These are phyloP conservation scores for Trichoderma atrobrunneum DNA, from an alignment of 2,329 filamentous ascomycete species.

Conservation along the genomic window DNA sequence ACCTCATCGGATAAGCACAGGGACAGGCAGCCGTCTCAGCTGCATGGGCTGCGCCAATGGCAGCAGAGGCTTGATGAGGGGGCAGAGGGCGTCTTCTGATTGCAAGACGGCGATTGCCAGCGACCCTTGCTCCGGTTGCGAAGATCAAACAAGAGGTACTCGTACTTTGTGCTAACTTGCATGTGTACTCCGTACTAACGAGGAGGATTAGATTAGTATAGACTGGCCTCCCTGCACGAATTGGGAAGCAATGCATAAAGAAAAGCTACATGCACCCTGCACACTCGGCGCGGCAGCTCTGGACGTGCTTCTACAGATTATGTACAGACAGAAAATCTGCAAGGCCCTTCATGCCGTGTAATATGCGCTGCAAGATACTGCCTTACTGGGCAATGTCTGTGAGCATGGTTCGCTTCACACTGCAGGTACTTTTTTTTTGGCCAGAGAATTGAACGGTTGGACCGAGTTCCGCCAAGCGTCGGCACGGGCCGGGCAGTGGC, in stretches of 20 bases:
- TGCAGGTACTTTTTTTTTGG: neutral
- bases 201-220: neutral
- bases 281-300: neutral
- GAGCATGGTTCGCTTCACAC: neutral
- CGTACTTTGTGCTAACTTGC: neutral
- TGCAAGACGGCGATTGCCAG: neutral
- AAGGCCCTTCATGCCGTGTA: neutral
- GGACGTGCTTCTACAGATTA: neutral
- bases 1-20: neutral
- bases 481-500: conserved; percentile 13
- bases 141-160: neutral
- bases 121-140: neutral
- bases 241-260: neutral
- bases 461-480: conserved; percentile 11
- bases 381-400: neutral
- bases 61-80: neutral
- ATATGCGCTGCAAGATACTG: neutral
- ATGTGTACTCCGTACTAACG: neutral
- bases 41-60: neutral
- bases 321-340: neutral
- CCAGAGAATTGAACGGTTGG: neutral
- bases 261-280: neutral
- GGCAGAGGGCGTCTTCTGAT: neutral
- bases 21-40: neutral
- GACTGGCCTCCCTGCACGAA: neutral